These are phyloP conservation scores for Rhododendron molle DNA, from an alignment of 148 eudicot species.

Conservation along the genomic window DNA sequence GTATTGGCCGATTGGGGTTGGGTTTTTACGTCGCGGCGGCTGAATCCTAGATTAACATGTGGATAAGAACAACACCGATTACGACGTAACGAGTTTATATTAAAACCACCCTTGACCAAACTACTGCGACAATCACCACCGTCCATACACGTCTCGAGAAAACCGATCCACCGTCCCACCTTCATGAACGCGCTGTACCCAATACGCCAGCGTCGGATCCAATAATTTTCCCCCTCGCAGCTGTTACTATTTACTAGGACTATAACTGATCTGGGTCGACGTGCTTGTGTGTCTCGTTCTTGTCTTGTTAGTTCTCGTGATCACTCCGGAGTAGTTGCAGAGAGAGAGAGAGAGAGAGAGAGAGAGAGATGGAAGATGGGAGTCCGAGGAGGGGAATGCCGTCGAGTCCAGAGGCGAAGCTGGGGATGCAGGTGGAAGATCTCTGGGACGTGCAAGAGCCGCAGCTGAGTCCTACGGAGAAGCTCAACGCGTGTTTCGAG, in stretches of 20 bases:
- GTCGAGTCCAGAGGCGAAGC: constrained; percentile 74
- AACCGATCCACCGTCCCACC: neutral
- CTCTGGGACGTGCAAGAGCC: constrained; percentile 75
- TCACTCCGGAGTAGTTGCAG: constrained; percentile 7
- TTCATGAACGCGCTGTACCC: neutral
- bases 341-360: constrained; percentile 12
- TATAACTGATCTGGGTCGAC: neutral
- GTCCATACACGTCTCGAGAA: neutral
- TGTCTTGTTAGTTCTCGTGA: neutral
- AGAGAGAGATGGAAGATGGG: constrained; percentile 12
- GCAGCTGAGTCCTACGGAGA: constrained; percentile 76
- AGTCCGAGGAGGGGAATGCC: constrained; percentile 23
- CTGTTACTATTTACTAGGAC: neutral
- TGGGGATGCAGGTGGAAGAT: constrained; percentile 83
- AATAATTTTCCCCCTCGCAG: neutral
- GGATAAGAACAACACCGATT: constrained; percentile 1
- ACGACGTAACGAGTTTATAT: neutral
- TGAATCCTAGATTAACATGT: neutral
- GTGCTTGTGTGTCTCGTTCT: neutral
- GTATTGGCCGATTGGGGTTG: neutral
- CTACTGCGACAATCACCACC: neutral
- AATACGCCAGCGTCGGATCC: neutral
- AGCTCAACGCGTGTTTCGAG: constrained; percentile 92
- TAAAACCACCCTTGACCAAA: neutral
- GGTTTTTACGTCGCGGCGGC: neutral